Conservation (phyloP, 805 yeast genomes). For the Brettanomyces nanus region DNA sequence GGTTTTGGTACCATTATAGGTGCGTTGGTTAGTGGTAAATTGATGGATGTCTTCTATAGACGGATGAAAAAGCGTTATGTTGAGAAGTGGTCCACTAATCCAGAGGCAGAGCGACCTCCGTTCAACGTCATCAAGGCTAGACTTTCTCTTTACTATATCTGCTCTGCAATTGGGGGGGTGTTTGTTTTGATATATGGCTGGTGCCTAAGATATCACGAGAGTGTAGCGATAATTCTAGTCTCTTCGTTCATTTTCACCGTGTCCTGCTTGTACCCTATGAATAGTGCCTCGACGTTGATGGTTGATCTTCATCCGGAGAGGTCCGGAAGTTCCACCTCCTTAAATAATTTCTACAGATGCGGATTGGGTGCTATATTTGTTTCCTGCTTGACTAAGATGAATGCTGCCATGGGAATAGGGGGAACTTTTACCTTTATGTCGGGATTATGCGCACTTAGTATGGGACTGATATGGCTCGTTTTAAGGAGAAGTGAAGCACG, state of each 20-base stretch:
- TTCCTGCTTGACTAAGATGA: slow-evolving; percentile 61
- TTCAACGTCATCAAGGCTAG: slow-evolving; percentile 53
- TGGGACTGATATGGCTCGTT: no score
- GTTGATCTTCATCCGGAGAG: slow-evolving; percentile 67
- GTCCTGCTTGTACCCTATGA: slow-evolving; percentile 47
- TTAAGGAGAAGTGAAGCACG: no score
- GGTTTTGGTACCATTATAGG: slow-evolving; percentile 63
- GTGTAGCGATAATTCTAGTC: slow-evolving; percentile 51
- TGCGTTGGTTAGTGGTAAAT: slow-evolving; percentile 48
- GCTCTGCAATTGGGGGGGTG: slow-evolving; percentile 29
- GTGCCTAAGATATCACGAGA: slow-evolving; percentile 46
- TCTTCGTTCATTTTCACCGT: slow-evolving; percentile 49
- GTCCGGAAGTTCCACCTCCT: slow-evolving; percentile 68
- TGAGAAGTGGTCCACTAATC: slow-evolving; percentile 9
- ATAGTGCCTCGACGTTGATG: slow-evolving; percentile 54
- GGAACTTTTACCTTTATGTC: slow-evolving; percentile 71
- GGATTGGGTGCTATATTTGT: slow-evolving; percentile 61
- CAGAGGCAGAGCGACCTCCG: slow-evolving; percentile 20
- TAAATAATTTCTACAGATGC: slow-evolving; percentile 67
- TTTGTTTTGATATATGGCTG: slow-evolving; percentile 47
- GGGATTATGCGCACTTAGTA: slow-evolving; percentile 27
- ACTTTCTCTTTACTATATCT: slow-evolving; percentile 35
- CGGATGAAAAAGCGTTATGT: slow-evolving; percentile 26
- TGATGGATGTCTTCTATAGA: slow-evolving; percentile 45
- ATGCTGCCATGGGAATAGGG: slow-evolving; percentile 49